Conservation (phyloP, 2,329 filamentous ascomycete genomes). For the Alternaria metachromatica region DNA sequence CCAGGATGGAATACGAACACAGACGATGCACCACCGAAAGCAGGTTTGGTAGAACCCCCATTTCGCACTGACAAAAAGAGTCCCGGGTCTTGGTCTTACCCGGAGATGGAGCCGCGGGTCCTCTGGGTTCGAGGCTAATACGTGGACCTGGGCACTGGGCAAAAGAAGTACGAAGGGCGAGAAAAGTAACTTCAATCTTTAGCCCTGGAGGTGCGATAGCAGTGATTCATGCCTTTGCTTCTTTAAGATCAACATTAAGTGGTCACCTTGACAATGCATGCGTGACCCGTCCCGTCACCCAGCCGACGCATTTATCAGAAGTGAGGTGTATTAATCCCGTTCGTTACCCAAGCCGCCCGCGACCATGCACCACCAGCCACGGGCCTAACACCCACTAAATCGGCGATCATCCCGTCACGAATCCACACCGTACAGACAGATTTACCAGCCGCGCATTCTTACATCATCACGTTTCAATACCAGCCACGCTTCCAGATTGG, state of each 20-base stretch:
- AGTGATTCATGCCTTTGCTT: neutral
- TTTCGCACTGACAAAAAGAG: neutral
- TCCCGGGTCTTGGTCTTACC: neutral
- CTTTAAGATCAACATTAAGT: neutral
- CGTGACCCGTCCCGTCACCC: conserved; percentile 1
- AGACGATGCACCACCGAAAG: neutral
- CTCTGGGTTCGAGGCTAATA: neutral
- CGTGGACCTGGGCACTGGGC: neutral
- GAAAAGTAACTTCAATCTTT: neutral
- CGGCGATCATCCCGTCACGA: neutral
- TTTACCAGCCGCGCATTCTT: neutral
- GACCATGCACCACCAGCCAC: neutral
- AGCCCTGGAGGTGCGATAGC: neutral
- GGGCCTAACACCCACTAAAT: neutral
- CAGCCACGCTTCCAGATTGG: neutral
- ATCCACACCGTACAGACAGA: neutral
- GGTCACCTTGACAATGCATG: neutral
- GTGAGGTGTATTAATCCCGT: neutral
- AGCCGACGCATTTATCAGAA: conserved; percentile 1
- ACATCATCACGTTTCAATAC: conserved; percentile 4
- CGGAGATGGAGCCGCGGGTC: neutral
- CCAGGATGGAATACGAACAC: neutral
- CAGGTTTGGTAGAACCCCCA: neutral
- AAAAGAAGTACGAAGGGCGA: neutral
- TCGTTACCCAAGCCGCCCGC: neutral